Evolutionary conservation across 2,329 filamentous ascomycete species (phyloP), one percentile per base, ranked within the genome.

Genomic region (Thelonectria rubi): DNA sequence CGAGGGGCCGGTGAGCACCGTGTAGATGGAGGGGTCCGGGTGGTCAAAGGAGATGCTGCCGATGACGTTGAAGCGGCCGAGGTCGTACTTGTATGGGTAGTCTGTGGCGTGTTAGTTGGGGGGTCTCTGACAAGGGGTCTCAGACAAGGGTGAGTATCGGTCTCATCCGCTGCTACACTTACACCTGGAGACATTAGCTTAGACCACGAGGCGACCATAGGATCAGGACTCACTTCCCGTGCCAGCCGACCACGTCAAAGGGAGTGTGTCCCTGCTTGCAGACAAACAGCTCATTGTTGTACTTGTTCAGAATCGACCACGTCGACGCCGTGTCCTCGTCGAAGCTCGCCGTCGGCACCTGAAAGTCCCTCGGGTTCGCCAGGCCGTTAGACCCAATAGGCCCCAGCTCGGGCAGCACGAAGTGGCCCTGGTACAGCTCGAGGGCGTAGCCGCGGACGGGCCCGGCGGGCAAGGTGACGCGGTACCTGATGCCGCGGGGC

Each of bases 211-310:
- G 37, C n/a, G 21, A 7, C n/a, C 14, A 4, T 17, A 15, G 10
- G 7, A 17, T 1, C 0, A 12, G 17, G 64, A 90, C 89, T 78
- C 91, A 93, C 68, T 87, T 91, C 45, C 91, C 91, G 73, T 94
- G 91, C 91, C 91, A 94, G 5, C 88, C 90, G 2, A 93, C 91
- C 0, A 94, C 86, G 72, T 94, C 91, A 69, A 93, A 94, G 0
- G 91, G 91, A 0, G 88, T 89, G 75, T 93, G 91, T 10, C 81
- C 77, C 77, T 93, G 91, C 5, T 65, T 37, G 1, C 60, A 63
- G 2, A 60, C 26, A 39, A 91, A 93, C 43, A 92, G 81, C 45
- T 82, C 80, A 65, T 89, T 87, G 69, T 87, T 86, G 69, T 91
- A 89, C 74, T 91, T 91, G 72, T 82, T 82, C 48, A 83, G 80